phyloP scores from a whole-genome alignment of 345 rosid genomes.

The thale cress (Arabidopsis thaliana) region TAIR10.1 NC_003074.8:11166001-11166500 shows the following conservation, averaged over 20 bases:
- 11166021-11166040: background rate
- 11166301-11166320: slow-evolving; percentile 14
- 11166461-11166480: slow-evolving; percentile 19
- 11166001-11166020: background rate
- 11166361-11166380: slow-evolving; percentile 39
- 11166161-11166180: slow-evolving; percentile 17
- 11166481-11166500: slow-evolving; percentile 5
- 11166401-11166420: background rate
- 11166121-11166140: slow-evolving; percentile 27
- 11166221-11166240: slow-evolving; percentile 45
- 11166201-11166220: slow-evolving; percentile 41
- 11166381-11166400: slow-evolving; percentile 36
- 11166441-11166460: slow-evolving; percentile 39
- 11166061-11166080: slow-evolving; percentile 47
- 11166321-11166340: background rate
- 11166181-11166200: slow-evolving; percentile 38
- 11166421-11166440: slow-evolving; percentile 39
- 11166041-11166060: slow-evolving; percentile 60
- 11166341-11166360: background rate
- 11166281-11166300: slow-evolving; percentile 32
- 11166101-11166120: slow-evolving; percentile 40
- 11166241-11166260: slow-evolving; percentile 64
- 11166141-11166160: slow-evolving; percentile 28
- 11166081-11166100: slow-evolving; percentile 46
- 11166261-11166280: slow-evolving; percentile 26